A percentile compares a stretch with the other conserved stretches of the same genome.
Conservation (phyloP, 257 asterid genomes). For the Primulina eburnea region DNA sequence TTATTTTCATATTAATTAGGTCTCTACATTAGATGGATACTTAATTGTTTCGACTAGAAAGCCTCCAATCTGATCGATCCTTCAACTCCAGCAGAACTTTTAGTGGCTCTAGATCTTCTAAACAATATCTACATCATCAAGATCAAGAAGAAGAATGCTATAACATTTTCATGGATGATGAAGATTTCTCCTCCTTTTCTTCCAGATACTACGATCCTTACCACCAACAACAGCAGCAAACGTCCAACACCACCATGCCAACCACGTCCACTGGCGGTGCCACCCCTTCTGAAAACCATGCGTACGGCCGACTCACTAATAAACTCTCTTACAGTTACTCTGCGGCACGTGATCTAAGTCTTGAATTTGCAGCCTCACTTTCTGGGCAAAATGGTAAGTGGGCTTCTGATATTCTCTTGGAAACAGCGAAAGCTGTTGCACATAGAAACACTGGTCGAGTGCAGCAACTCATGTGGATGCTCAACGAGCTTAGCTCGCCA, state of each 20-base stretch:
- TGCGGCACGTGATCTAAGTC: constrained; percentile 39
- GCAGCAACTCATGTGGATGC: constrained; percentile 97
- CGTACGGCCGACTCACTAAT: constrained; percentile 30
- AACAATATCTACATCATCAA: constrained; percentile 40
- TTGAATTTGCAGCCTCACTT: constrained; percentile 57
- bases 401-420: constrained; percentile 74
- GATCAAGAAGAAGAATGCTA: constrained; percentile 81
- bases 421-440: constrained; percentile 63
- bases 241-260: constrained; percentile 26
- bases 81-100: constrained; percentile 75
- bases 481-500: constrained; percentile 81
- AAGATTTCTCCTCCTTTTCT: constrained; percentile 84
- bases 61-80: constrained; percentile 73
- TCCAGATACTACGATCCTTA: constrained; percentile 49
- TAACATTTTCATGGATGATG: constrained; percentile 96
- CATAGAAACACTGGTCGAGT: constrained; percentile 53
- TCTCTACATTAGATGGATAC: constrained; percentile 75
- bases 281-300: constrained; percentile 36
- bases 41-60: constrained; percentile 84
- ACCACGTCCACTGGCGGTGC: constrained; percentile 32
- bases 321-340: constrained; percentile 34
- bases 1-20: constrained; percentile 42
- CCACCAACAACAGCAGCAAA: constrained; percentile 3
- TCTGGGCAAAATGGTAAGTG: constrained; percentile 45
- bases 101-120: constrained; percentile 71